Base-by-base conservation (phyloP, 495 filamentous ascomycete genomes). In the Lentithecium fluviatile region DNA sequence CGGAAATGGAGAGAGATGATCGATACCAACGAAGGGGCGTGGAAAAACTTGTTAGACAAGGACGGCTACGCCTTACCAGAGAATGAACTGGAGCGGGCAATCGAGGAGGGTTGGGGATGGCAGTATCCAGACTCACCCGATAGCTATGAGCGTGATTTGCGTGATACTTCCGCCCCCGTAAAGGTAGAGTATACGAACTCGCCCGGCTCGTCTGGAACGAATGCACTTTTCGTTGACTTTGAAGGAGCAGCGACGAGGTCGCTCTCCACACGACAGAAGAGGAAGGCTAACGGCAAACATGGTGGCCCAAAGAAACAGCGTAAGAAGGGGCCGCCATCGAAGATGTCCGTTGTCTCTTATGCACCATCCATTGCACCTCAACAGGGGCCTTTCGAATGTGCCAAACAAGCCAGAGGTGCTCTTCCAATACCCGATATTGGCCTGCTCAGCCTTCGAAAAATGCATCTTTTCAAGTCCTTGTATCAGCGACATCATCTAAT, bases 61-160 rank as follows among this genome's bases (percentile, higher is more conserved):
- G 90, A 96, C 73, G 89, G 89, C 0, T 96, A 88, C 73, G 70
- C 74, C 12, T 77, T 97, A 15, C 87, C 90, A 15, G 82, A 87
- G 1, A 89, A 90, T 12, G 94, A 99, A 69, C 76, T 99, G 17
- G 84, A 93, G 52, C 83, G 85, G 60, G 92, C 94, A 13, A 88
- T 97, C 52, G 82, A 78, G 26, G 88, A 97, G 75, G 94, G 94
- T n/a, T 99, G 94, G 94, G 94, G 92, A n/a, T 99, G 93, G 90
- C 94, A 97, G 70, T 86, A 89, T 72, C 89, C 91, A 1, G 83
- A 84, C 52, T 89, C 85, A 6, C 71, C 79, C 7, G 82, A 90
- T 62, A 88, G 86, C 46, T 89, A 77, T 52, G 94, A 98, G 70
- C 80, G 83, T 57, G 92, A 98, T 72, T 76, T 97, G 17, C 88